Evolutionary conservation across 352 stramenopile genomes (phyloP), one percentile per base, ranked within the genome.

Genomic region (Globisporangium alternatum): DNA sequence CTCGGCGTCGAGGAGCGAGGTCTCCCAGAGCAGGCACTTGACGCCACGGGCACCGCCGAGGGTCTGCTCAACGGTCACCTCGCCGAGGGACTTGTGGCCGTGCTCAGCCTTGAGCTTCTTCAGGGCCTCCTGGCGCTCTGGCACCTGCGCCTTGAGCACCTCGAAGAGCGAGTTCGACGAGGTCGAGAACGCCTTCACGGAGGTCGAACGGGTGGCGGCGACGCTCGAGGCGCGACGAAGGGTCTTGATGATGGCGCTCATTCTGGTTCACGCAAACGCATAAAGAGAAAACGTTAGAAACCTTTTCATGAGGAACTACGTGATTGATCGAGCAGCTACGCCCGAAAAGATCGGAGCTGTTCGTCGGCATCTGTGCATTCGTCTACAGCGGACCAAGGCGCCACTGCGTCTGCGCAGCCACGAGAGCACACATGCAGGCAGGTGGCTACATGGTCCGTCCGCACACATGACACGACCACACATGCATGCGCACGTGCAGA

Each of bases 21-120:
- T 99, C 74, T 99, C 97, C 97, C 97, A 99, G 64, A 99, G 75
- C 80, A 99, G 97, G 71, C 94, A 99, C 83, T 99, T 99, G 60
- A 99, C 97, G 57, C 95, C 92, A 74, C 97, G 92, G 19, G 96
- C 97, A 53, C 97, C 97, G 64, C 97, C 97, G 67, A 99, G 95
- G 28, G 96, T 97, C 84, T 99, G 96, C 28, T 98, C 95, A 33
- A 98, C 96, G 13, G 95, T 98, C 9, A 98, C 96, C 64, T 98
- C 86, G 45, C 90, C 90, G 10, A 97, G 77, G 60, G 81, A 93
- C 78, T 97, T 97, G 79, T 88, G 71, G 77, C 94, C 94, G 85
- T 98, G 90, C 48, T 98, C 89, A 35, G 90, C 86, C 80, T 98
- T 98, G 54, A 98, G 80, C 78, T 97, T 93, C 81, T 97, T 96